phyloP scores from a whole-genome alignment of 805 yeast genomes.

The Debaryomyces hansenii region DNA sequence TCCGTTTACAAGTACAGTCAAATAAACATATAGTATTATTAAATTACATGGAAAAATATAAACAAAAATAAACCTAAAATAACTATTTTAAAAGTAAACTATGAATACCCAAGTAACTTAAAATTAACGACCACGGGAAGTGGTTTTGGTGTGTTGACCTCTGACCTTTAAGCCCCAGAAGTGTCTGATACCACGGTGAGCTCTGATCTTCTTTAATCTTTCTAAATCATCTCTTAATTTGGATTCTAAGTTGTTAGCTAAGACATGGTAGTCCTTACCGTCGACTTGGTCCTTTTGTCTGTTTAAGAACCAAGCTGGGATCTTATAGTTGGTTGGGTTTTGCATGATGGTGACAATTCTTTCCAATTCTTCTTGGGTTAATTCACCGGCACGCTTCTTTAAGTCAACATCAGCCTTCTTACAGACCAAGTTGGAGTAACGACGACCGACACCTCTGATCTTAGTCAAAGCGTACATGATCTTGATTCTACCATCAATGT shows the following conservation, averaged over 20 bases:
- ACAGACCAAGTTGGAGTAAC: slow-evolving; percentile 99
- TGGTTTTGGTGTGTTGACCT: slow-evolving; percentile 99
- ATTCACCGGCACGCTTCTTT: slow-evolving; percentile 99
- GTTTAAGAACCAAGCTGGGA: slow-evolving; percentile 99
- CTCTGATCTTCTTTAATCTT: slow-evolving; percentile 99
- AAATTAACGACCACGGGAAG: slow-evolving; percentile 82
- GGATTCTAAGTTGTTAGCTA: slow-evolving; percentile 98
- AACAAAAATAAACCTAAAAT: slow-evolving; percentile 6
- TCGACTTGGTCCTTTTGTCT: slow-evolving; percentile 98
- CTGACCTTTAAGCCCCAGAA: slow-evolving; percentile 99
- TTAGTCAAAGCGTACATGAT: slow-evolving; percentile 99
- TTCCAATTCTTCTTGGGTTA: slow-evolving; percentile 99
- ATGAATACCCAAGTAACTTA: slow-evolving; percentile 17
- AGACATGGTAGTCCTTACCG: slow-evolving; percentile 98
- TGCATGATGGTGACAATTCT: slow-evolving; percentile 99
- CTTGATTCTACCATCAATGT: slow-evolving; percentile 99
- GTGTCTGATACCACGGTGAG: slow-evolving; percentile 99
- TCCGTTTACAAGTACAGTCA: too few species aligned
- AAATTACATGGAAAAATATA: slow-evolving; percentile 19
- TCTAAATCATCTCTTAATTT: slow-evolving; percentile 99
- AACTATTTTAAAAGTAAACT: slow-evolving; percentile 5
- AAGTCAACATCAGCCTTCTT: slow-evolving; percentile 99
- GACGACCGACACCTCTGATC: slow-evolving; percentile 99
- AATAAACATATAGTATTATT: slow-evolving; percentile 11
- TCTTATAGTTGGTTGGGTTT: slow-evolving; percentile 99